These are phyloP conservation scores for Chaetomium tenue DNA, from an alignment of 495 filamentous ascomycete species.

Conservation along the genomic window DNA sequence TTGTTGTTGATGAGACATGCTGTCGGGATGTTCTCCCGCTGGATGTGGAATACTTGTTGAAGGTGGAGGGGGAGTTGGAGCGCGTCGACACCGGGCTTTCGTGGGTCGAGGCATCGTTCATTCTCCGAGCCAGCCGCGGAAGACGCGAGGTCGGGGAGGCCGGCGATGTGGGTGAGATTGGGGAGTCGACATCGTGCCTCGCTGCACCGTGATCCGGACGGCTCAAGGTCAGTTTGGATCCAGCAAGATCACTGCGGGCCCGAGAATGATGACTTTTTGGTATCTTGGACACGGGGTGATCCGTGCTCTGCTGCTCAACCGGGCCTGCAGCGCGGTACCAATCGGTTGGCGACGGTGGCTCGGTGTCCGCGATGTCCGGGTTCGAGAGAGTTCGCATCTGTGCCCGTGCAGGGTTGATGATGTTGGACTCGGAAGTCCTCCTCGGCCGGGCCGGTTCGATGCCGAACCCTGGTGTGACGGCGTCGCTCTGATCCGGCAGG, in stretches of 20 bases:
- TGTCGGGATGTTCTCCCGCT: constrained; percentile 45
- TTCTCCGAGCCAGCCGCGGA: constrained; percentile 45
- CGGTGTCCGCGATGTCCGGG: constrained; percentile 45
- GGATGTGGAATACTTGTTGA: constrained; percentile 40
- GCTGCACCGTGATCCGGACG: constrained; percentile 27
- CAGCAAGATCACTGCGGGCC: constrained; percentile 50
- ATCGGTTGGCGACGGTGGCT: constrained; percentile 53
- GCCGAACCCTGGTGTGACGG: constrained; percentile 47
- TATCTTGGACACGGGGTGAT: constrained; percentile 32
- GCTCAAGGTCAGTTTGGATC: constrained; percentile 36
- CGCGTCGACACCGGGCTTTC: constrained; percentile 50
- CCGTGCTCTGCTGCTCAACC: constrained; percentile 33
- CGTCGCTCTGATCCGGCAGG: constrained; percentile 42
- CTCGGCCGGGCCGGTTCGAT: constrained; percentile 44
- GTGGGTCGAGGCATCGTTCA: constrained; percentile 42
- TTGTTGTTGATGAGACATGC: constrained; percentile 22
- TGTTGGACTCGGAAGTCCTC: constrained; percentile 50
- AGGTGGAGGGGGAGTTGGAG: constrained; percentile 50
- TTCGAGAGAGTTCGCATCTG: constrained; percentile 48
- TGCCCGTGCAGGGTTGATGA: constrained; percentile 33
- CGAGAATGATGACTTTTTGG: constrained; percentile 43
- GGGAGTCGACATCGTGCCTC: constrained; percentile 27
- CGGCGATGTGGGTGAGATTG: constrained; percentile 33
- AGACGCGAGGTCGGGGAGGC: constrained; percentile 44
- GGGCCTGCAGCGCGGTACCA: constrained; percentile 49